A percentile compares a stretch with the other conserved stretches of the same genome.
These are phyloP conservation scores for Escovopsis sp. DNA, from an alignment of 2,329 filamentous ascomycete genomes.

Conservation along the genomic window DNA sequence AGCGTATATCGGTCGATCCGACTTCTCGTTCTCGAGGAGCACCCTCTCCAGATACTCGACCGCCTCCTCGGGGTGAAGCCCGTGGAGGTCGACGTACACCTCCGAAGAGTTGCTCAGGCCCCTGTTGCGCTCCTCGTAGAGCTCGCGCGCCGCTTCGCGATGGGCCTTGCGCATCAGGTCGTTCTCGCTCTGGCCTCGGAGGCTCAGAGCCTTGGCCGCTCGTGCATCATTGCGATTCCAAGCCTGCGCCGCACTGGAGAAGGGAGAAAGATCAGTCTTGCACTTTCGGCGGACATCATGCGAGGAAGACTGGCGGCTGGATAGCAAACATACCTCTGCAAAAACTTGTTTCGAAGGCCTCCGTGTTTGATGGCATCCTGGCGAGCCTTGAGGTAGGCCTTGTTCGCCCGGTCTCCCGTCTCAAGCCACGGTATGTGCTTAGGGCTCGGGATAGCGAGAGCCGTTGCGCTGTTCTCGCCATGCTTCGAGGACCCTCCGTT, in stretches of 20 bases:
- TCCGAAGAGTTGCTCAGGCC: conserved; percentile 46
- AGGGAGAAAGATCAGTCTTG: conserved; percentile 2
- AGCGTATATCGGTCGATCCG: conserved; percentile 69
- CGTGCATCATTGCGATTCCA: conserved; percentile 98
- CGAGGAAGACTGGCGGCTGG: not conserved
- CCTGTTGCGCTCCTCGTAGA: conserved; percentile 90
- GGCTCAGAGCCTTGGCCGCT: conserved; percentile 84
- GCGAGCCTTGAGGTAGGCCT: conserved; percentile 85
- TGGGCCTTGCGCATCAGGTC: conserved; percentile 95
- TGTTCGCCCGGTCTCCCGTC: conserved; percentile 80
- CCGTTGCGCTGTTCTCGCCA: conserved; percentile 65
- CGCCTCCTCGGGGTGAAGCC: conserved; percentile 95
- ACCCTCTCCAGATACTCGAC: conserved; percentile 86
- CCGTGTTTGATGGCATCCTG: conserved; percentile 96
- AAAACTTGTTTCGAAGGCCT: conserved; percentile 87
- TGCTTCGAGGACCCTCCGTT: conserved; percentile 52
- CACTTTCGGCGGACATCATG: not conserved
- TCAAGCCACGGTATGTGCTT: conserved; percentile 95
- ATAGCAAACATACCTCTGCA: conserved; percentile 57
- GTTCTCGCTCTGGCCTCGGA: conserved; percentile 92
- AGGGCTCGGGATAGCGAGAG: conserved; percentile 71
- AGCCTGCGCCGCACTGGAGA: conserved; percentile 71
- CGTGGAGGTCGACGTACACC: conserved; percentile 89
- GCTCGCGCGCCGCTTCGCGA: conserved; percentile 75
- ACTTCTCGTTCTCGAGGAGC: conserved; percentile 64